Base-by-base conservation (phyloP, 2,329 filamentous ascomycete genomes). In the Monosporascus sp. region DNA sequence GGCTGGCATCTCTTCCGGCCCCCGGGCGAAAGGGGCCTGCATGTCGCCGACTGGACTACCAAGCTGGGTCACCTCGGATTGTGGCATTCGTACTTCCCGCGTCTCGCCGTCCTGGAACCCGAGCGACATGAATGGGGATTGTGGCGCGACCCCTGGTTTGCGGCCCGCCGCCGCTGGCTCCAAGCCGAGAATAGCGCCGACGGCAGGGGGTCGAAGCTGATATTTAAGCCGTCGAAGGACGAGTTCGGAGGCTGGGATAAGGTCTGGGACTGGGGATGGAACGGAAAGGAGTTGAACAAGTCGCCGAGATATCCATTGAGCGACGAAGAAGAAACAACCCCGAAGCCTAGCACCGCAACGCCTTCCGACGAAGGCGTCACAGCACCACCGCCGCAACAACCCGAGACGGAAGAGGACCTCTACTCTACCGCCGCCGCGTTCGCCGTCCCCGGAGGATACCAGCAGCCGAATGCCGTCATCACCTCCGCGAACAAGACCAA, bases 1-100 rank as follows among this genome's bases (percentile, higher is more conserved):
- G 75, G 53, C 44, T 57, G 50, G 40, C 7, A 37, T 49, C 20
- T 55, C 37, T 49, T 7, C 37, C 9, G 54, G 55, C 9, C 5
- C 19, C 38, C 19, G 9, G 17, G 19, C 9, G 38, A 41, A 20
- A 41, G 20, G 9, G 72, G 72, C 3, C 71, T 77, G 61, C 72
- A 75, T 2, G 64, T 68, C 7, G 68, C 66, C 49, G 71, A 74
- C 43, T 80, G 76, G 74, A 63, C 74, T 27, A 65, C 66, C 40
- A 61, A 68, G 9, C 56, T 78, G 3, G 65, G 69, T 51, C 67
- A 66, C 7, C 69, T 72, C 52, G 66, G 70, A 0, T 67, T 78
- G 7, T 64, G 76, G 43, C 63, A 66, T 22, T 55, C 65, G 11
- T 72, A 70, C 56, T 62, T 71, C 55, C 49, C 54, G 48, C 64